Evolutionary conservation across 495 filamentous ascomycete species (phyloP), one percentile per base, ranked within the genome.

Genomic region (Penicillium coprophilum): DNA sequence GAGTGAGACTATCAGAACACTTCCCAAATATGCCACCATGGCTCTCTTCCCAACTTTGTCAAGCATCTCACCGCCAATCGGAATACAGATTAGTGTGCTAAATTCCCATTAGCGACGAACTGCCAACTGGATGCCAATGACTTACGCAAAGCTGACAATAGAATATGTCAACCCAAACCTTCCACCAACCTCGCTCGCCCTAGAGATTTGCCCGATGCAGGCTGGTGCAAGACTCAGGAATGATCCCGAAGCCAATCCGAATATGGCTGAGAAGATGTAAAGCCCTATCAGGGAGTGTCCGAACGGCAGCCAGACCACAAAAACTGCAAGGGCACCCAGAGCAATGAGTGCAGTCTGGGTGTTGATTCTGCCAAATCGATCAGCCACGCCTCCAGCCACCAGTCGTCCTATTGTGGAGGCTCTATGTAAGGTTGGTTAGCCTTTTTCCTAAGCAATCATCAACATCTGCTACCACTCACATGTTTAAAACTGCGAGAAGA

Each of bases 361-460:
- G 68, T 92, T 92, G 72, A 85, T 87, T 13, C 87, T 82, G 1
- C 90, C 90, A 47, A 88, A 63, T 47, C 77, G 81, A 65, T 94
- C 90, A 19, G 84, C 88, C 19, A 88, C 57, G 49, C 82, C 78
- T 19, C 87, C 88, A 6, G 88, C 87, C 1, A 89, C 57, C 32
- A 90, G 85, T 30, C 90, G 82, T 8, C 90, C 90, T 36, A 88
- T 28, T 7, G 64, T 70, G 38, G 68, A 73, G 50, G 56, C 64
- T 19, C 69, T 76, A 45, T 24, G 17, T 12, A 6, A 17, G 4
- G 15, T 36, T 9, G 46, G 44, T 59, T 10, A 47, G 17, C 28
- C 0, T 7, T 31, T 43, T 19, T 6, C 38, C 3, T 2, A 39
- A 39, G 24, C 47, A 1, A 19, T 17, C 0, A 32, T 13, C 20